phyloP scores from a whole-genome alignment of 345 rosid species.

The Lagerstroemia speciosa region DNA sequence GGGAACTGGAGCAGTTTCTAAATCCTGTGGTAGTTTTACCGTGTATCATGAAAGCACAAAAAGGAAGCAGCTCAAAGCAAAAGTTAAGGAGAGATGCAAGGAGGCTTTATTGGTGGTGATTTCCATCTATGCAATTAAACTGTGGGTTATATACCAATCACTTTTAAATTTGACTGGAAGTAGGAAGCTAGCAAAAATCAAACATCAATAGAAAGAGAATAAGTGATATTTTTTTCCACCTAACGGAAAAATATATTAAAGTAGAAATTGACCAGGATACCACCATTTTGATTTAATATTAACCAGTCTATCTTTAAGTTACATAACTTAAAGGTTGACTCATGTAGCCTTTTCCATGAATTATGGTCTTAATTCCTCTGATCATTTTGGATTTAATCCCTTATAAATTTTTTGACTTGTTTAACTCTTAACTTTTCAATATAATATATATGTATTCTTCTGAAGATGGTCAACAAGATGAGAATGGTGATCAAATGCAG shows the following conservation, averaged over 20 bases:
- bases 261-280: not conserved
- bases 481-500: constrained; percentile 17
- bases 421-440: not conserved
- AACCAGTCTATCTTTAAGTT: not conserved
- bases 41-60: not conserved
- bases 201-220: too few relatives aligned
- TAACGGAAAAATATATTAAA: too few relatives aligned
- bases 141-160: too few relatives aligned
- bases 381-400: not conserved
- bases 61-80: not conserved
- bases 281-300: not conserved
- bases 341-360: not conserved
- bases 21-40: not conserved
- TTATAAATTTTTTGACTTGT: not conserved
- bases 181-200: too few relatives aligned
- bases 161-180: too few relatives aligned
- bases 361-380: not conserved
- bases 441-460: not conserved
- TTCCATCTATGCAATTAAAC: not conserved
- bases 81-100: not conserved
- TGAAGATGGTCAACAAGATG: constrained; percentile 32
- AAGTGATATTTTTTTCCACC: too few relatives aligned
- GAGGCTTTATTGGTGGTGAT: not conserved
- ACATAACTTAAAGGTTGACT: not conserved
- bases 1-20: not conserved